Evolutionary conservation across 345 rosid genomes (phyloP).

Genomic region (Eucalyptus cloeziana): DNA sequence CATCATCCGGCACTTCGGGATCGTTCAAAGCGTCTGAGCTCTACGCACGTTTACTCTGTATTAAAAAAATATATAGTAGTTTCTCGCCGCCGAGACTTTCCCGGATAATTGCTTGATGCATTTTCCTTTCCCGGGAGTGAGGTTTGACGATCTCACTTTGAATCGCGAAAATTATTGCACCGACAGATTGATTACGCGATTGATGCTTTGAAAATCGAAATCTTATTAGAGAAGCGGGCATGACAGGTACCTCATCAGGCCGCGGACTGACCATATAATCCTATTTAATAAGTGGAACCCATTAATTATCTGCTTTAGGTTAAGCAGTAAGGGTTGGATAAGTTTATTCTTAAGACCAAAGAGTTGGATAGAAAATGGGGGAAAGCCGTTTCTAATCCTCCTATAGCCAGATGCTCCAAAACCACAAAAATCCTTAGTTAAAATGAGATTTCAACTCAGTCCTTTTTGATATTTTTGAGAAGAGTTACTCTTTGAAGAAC

Average conservation of each 20-base stretch:
- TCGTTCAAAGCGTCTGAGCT: background rate
- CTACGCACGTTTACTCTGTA: background rate
- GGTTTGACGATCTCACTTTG: background rate
- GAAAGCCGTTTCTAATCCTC: background rate
- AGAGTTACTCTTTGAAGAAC: accelerated
- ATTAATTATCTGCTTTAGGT: background rate
- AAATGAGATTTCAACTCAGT: too few relatives aligned
- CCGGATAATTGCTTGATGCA: background rate
- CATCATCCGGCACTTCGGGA: background rate
- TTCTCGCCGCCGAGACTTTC: background rate
- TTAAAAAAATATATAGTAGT: background rate
- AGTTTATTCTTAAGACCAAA: background rate
- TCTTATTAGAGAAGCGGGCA: background rate
- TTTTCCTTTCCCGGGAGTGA: background rate
- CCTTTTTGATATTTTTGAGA: too few relatives aligned
- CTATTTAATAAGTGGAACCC: too few relatives aligned
- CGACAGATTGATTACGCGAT: background rate
- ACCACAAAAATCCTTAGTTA: too few relatives aligned
- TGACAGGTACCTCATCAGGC: too few relatives aligned
- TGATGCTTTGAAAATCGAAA: background rate
- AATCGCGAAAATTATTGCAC: background rate
- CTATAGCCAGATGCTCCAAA: accelerated
- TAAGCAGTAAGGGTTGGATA: background rate
- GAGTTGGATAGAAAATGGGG: accelerated
- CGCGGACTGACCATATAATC: background rate